Conservation (phyloP, 495 filamentous ascomycete species). For the Trichoderma reesei region DNA sequence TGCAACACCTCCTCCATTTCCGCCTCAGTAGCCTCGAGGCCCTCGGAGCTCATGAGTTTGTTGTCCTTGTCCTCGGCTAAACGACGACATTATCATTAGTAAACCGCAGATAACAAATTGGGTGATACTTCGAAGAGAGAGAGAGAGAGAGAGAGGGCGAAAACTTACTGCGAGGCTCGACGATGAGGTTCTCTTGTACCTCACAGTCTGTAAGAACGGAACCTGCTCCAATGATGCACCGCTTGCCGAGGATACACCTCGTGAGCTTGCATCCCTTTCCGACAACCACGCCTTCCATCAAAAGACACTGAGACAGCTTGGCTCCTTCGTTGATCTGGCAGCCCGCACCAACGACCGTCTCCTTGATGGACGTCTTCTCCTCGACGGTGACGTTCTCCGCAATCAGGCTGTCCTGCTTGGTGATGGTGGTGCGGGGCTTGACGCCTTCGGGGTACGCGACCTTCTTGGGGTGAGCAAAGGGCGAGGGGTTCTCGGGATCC, state of each 20-base stretch:
- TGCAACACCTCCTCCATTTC: constrained; percentile 36
- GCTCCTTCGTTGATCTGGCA: constrained; percentile 73
- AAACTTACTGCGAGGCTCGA: constrained; percentile 61
- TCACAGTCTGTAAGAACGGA: constrained; percentile 76
- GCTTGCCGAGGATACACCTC: constrained; percentile 70
- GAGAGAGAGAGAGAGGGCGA: not conserved
- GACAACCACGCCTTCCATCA: constrained; percentile 85
- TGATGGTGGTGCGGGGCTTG: constrained; percentile 65
- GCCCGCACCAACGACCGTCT: constrained; percentile 75
- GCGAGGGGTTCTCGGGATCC: constrained; percentile 47
- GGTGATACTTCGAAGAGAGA: not conserved
- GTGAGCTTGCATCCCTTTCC: constrained; percentile 67
- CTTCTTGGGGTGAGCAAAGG: constrained; percentile 66
- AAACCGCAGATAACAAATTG: not conserved
- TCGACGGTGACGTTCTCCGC: constrained; percentile 79
- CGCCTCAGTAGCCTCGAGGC: constrained; percentile 51
- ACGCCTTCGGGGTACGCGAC: constrained; percentile 71
- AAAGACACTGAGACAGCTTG: constrained; percentile 67
- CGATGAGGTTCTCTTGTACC: constrained; percentile 75
- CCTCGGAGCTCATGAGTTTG: constrained; percentile 77
- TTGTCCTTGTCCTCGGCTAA: constrained; percentile 70
- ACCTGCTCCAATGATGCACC: constrained; percentile 65
- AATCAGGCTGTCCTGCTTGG: constrained; percentile 64
- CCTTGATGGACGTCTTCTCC: constrained; percentile 76
- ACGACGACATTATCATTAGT: constrained; percentile 13